Percentiles rank a stretch among this genome's conserved stretches.
Evolutionary conservation across 768 basidiomycete species (phyloP).

Genomic region (Pilatotrama ljubarskyi): DNA sequence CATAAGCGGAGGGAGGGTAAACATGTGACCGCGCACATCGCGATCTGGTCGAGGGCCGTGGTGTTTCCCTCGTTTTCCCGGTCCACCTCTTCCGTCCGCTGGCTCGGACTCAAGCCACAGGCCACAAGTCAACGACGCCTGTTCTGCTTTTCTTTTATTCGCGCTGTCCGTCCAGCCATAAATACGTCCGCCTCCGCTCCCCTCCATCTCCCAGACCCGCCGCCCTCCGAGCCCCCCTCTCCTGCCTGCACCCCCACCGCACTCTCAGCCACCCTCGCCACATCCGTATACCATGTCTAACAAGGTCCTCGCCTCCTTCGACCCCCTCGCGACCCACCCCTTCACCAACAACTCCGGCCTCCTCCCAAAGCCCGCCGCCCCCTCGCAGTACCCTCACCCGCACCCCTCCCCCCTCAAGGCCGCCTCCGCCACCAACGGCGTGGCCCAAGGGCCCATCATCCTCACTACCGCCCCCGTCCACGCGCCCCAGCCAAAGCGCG

Average conservation of each 20-base stretch:
- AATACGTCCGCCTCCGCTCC: slow-evolving; percentile 8
- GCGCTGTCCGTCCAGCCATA: neutral
- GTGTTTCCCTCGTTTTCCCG: slow-evolving; percentile 13
- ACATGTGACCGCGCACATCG: slow-evolving; percentile 10
- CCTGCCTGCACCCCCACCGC: neutral
- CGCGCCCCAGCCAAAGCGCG: slow-evolving; percentile 31
- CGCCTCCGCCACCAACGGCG: slow-evolving; percentile 4
- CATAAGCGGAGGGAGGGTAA: neutral
- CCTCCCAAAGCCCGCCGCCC: slow-evolving; percentile 42
- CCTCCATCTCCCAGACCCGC: neutral
- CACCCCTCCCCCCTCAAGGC: slow-evolving; percentile 36
- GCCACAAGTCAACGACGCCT: slow-evolving; percentile 3
- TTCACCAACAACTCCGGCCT: slow-evolving; percentile 47
- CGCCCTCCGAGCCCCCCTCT: slow-evolving; percentile 1
- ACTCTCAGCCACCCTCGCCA: neutral
- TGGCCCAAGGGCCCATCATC: slow-evolving; percentile 13
- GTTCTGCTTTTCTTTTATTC: slow-evolving; percentile 2
- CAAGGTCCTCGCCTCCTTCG: slow-evolving; percentile 44
- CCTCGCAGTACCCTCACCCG: slow-evolving; percentile 49
- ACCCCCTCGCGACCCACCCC: slow-evolving; percentile 59
- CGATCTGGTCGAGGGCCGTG: neutral
- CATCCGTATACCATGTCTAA: slow-evolving; percentile 28
- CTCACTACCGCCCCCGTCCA: slow-evolving; percentile 22
- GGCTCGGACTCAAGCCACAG: neutral
- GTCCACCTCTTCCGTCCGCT: slow-evolving; percentile 9